phyloP scores from a whole-genome alignment of 441 rosid genomes.

The Corymbia citriodora region DNA sequence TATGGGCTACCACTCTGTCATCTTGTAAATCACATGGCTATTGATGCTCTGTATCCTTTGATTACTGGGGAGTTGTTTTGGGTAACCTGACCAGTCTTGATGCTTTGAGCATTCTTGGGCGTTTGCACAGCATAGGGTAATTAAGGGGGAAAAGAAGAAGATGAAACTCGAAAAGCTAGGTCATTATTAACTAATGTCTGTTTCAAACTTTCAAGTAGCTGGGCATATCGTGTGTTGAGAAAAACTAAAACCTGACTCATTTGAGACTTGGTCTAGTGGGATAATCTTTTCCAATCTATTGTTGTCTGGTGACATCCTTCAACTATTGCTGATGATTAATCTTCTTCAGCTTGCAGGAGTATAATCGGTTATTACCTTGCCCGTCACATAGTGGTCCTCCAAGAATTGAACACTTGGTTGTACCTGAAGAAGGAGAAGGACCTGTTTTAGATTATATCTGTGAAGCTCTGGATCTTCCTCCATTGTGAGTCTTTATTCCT shows the following conservation, averaged over 20 bases:
- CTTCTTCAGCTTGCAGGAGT: conserved; percentile 47
- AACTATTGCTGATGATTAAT: not conserved
- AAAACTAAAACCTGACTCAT: not conserved
- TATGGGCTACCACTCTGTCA: not conserved
- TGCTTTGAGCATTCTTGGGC: not conserved
- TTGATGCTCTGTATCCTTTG: not conserved
- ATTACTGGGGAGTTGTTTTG: not conserved
- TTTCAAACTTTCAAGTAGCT: not conserved
- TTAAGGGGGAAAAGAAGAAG: not conserved
- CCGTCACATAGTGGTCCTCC: conserved; percentile 48
- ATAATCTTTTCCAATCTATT: not conserved
- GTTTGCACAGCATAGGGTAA: not conserved
- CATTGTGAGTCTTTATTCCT: conserved; percentile 48
- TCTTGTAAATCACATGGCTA: not conserved
- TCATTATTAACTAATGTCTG: not conserved
- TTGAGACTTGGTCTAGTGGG: not conserved
- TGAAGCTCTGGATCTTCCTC: conserved; percentile 66
- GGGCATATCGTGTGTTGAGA: not conserved
- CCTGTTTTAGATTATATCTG: conserved; percentile 49
- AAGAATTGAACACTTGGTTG: conserved; percentile 80
- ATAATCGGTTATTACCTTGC: conserved; percentile 68
- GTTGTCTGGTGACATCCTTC: not conserved
- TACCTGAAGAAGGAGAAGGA: conserved; percentile 60
- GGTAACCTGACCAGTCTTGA: not conserved
- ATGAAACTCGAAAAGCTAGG: not conserved